Evolutionary conservation across 768 basidiomycete species (phyloP), one percentile per base, ranked within the genome.

Genomic region (Rubroboletus pulcherrimus): DNA sequence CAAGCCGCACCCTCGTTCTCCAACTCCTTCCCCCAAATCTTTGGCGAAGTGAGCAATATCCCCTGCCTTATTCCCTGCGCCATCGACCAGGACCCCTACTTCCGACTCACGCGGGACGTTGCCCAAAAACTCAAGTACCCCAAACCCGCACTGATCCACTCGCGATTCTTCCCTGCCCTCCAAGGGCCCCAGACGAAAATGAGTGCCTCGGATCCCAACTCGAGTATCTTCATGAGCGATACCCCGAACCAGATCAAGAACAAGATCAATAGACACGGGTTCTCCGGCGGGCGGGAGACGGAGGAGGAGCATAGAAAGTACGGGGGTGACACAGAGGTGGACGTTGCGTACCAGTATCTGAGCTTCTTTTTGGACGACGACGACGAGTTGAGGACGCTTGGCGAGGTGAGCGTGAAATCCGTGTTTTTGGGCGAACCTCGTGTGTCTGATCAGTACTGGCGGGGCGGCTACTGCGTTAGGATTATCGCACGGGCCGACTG

Each of bases 161-260:
- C 95, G 45, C 96, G 96, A 67, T 99, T 99, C 80, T 96, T 99
- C 77, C 97, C 97, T 11, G 95, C 97, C 5, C 80, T 99, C 10
- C 96, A 98, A 73, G 97, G 97, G 41, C 91, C 97, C 3, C 93
- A 97, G 72, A 96, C 93, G 35, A 99, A 99, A 77, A 99, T 99
- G 97, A 97, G 94, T 71, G 97, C 97, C 5, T 94, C 91, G 48
- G 89, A 96, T 71, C 77, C 84, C 21, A 96, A 94, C 73, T 91
- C 88, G 60, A 91, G 91, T 60, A 95, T 99, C 62, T 98, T 82
- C 78, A 98, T 99, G 96, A 92, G 80, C 33, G 97, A 99, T 70
- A 91, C 89, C 56, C 78, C 85, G 4, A 84, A 84, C 54, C 91
- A 95, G 73, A 98, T 99, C 75, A 96, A 97, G 77, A 97, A 93